phyloP scores from a whole-genome alignment of 345 rosid genomes.

The Arabis hirsuta region DNA sequence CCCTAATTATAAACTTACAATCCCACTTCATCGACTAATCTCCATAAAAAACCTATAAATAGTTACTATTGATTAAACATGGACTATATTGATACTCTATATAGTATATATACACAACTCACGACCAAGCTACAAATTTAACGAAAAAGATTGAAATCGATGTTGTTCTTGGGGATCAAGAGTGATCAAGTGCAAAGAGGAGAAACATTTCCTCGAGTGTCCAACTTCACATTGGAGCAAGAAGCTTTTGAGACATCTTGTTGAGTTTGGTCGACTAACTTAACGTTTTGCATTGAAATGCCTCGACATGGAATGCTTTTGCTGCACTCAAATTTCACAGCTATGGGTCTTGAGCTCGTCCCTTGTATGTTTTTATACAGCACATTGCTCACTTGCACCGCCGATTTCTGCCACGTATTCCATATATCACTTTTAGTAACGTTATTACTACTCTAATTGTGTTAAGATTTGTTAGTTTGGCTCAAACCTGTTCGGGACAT shows the following conservation, averaged over 20 bases:
- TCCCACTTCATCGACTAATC: conserved; percentile 3
- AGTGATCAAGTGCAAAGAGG: conserved; percentile 55
- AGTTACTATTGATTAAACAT: background rate
- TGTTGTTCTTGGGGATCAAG: background rate
- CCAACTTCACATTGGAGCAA: conserved; percentile 56
- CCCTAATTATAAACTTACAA: conserved; percentile 1
- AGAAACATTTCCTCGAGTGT: conserved; percentile 46
- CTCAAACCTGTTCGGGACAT: conserved; percentile 65
- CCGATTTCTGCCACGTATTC: conserved; percentile 54
- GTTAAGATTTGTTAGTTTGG: background rate
- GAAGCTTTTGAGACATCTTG: conserved; percentile 56
- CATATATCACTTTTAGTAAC: background rate
- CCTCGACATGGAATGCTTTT: conserved; percentile 57
- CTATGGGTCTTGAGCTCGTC: conserved; percentile 68
- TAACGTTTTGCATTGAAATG: conserved; percentile 59
- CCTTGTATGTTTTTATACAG: conserved; percentile 73
- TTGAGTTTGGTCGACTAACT: conserved; percentile 30
- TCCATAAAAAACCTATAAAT: conserved; percentile 4
- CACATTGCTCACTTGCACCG: conserved; percentile 76
- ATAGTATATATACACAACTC: conserved; percentile 11
- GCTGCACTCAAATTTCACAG: conserved; percentile 72
- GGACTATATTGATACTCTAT: conserved; percentile 12
- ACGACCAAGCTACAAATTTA: conserved; percentile 7
- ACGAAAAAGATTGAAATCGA: conserved; percentile 1
- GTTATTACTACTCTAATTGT: background rate